Conservation (phyloP, 352 stramenopile genomes). For the Pilasporangium apinafurcum region DNA sequence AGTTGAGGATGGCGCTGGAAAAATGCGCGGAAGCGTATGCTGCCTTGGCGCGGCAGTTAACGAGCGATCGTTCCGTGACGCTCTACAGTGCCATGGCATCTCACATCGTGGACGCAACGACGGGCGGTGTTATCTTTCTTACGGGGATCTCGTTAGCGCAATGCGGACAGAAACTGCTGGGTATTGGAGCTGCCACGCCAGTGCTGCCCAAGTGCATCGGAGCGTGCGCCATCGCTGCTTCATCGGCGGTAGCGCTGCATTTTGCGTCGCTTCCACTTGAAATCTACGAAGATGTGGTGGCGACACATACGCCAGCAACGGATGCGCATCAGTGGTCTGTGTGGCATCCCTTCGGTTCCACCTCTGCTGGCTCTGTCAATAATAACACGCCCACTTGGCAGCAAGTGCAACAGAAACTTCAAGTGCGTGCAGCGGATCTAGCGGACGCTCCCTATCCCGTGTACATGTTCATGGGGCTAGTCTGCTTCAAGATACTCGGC, state of each 20-base stretch:
- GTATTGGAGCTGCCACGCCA: constrained; percentile 34
- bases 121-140: constrained; percentile 44
- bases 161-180: constrained; percentile 31
- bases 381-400: no score
- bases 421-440: constrained; percentile 27
- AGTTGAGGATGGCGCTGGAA: constrained; percentile 3
- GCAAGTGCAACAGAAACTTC: constrained; percentile 17
- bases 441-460: constrained; percentile 44
- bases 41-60: constrained; percentile 22
- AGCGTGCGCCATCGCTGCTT: constrained; percentile 32
- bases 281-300: constrained; percentile 20
- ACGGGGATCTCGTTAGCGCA: constrained; percentile 37
- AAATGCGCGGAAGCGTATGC: constrained; percentile 5
- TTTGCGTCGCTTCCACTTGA: constrained; percentile 46
- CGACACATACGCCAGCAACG: constrained; percentile 7
- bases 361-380: constrained; percentile 13
- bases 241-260: constrained; percentile 33
- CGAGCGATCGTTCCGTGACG: constrained; percentile 26
- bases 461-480: constrained; percentile 66
- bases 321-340: constrained; percentile 7
- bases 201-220: constrained; percentile 36
- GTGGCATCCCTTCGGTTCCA: neutral
- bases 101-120: constrained; percentile 36
- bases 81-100: constrained; percentile 33
- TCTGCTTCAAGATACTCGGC: constrained; percentile 73